These are phyloP conservation scores for Xylariaceae sp. DNA, from an alignment of 2,329 filamentous ascomycete genomes.

Conservation along the genomic window DNA sequence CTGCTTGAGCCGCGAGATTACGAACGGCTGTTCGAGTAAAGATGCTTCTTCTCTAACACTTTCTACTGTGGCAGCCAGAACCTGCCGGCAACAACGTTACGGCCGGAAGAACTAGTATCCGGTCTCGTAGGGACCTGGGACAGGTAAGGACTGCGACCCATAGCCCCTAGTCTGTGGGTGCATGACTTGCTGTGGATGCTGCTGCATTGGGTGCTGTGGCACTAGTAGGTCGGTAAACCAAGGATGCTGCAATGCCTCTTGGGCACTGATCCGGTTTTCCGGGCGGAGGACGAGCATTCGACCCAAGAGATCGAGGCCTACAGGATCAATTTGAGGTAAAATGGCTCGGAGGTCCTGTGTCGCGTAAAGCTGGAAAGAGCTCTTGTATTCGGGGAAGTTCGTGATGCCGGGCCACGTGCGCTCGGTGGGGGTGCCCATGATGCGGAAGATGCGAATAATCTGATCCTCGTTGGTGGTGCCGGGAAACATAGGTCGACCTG, in stretches of 20 bases:
- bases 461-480: constrained; percentile 98
- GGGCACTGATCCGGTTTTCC: constrained; percentile 83
- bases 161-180: constrained; percentile 38
- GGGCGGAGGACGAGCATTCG: constrained; percentile 90
- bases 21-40: background rate
- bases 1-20: background rate
- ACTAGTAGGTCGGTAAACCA: constrained; percentile 80
- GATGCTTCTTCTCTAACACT: background rate
- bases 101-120: constrained; percentile 23
- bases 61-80: background rate
- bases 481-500: constrained; percentile 88
- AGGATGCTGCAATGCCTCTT: constrained; percentile 79
- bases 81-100: background rate
- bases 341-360: constrained; percentile 86
- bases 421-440: constrained; percentile 97
- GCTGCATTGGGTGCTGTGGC: constrained; percentile 47
- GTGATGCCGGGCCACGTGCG: constrained; percentile 93
- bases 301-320: constrained; percentile 80
- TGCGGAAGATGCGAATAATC: constrained; percentile 90
- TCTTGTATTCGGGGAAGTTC: constrained; percentile 95
- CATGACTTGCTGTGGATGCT: constrained; percentile 37
- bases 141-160: constrained; percentile 27
- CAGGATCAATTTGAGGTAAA: constrained; percentile 80
- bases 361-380: constrained; percentile 87
- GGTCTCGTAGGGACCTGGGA: constrained; percentile 28